A percentile compares a stretch with the other conserved stretches of the same genome.
Conservation (phyloP, 1,284 basidiomycete genomes). For the Jaminaea rosea region DNA sequence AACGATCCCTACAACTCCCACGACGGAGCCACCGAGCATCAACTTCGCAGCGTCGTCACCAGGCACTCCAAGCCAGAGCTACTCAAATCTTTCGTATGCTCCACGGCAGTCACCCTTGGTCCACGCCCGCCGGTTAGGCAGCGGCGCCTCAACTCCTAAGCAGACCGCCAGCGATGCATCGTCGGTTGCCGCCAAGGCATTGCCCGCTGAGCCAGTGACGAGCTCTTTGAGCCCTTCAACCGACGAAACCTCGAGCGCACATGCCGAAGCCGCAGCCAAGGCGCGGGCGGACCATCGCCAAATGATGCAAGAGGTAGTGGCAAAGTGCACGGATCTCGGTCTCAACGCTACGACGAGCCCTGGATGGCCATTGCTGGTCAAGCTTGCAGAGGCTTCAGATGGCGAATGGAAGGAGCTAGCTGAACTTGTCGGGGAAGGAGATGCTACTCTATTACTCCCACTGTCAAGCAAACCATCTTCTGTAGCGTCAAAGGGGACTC, state of each 20-base stretch:
- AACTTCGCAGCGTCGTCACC: too few species aligned
- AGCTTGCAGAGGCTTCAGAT: slow-evolving; percentile 70
- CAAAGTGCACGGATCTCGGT: slow-evolving; percentile 10
- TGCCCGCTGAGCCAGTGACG: background rate
- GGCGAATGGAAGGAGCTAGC: slow-evolving; percentile 60
- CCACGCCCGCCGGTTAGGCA: background rate
- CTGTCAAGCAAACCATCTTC: slow-evolving; percentile 52
- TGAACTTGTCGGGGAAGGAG: slow-evolving; percentile 61
- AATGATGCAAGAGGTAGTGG: slow-evolving; percentile 11
- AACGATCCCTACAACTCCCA: too few species aligned
- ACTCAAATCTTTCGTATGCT: slow-evolving; percentile 1
- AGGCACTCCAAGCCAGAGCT: too few species aligned
- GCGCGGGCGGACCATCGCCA: background rate
- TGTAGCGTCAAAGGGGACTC: too few species aligned
- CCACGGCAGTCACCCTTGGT: background rate
- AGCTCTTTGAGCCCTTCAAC: background rate
- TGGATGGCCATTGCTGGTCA: slow-evolving; percentile 53
- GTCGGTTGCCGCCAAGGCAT: background rate
- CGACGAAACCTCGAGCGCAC: background rate
- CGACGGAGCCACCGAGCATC: too few species aligned
- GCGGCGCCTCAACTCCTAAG: background rate
- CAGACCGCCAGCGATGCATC: background rate
- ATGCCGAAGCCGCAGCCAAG: background rate
- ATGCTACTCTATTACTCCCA: slow-evolving; percentile 68
- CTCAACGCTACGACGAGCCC: slow-evolving; percentile 10